A percentile compares a stretch with the other conserved stretches of the same genome.
phyloP scores from a whole-genome alignment of 805 yeast species.

The Wickerhamiella domercqiae region DNA sequence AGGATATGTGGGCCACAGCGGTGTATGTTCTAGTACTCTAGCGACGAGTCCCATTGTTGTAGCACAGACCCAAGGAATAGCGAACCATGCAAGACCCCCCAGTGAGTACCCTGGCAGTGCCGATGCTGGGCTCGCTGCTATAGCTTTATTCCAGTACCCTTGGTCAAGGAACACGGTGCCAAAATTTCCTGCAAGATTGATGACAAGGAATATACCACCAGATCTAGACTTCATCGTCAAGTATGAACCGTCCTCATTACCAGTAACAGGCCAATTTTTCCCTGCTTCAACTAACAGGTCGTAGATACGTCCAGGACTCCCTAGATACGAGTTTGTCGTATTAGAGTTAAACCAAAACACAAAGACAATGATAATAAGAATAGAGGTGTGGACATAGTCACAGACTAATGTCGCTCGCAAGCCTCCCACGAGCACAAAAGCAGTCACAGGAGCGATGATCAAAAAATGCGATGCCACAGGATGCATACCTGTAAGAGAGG shows the following conservation, averaged over 20 bases:
- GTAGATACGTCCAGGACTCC: slow-evolving; percentile 73
- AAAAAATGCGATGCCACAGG: slow-evolving; percentile 69
- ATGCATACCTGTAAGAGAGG: slow-evolving; percentile 68
- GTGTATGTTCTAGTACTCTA: slow-evolving; percentile 50
- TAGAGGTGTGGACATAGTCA: slow-evolving; percentile 69
- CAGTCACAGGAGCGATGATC: slow-evolving; percentile 64
- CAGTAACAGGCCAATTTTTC: slow-evolving; percentile 45
- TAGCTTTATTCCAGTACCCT: slow-evolving; percentile 82
- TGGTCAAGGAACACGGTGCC: slow-evolving; percentile 80
- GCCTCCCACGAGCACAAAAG: slow-evolving; percentile 69
- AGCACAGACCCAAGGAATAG: slow-evolving; percentile 70
- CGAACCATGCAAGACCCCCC: slow-evolving; percentile 87
- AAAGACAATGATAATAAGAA: slow-evolving; percentile 59
- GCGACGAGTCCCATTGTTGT: slow-evolving; percentile 83
- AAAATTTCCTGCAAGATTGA: slow-evolving; percentile 77
- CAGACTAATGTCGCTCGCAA: slow-evolving; percentile 69
- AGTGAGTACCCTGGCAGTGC: slow-evolving; percentile 76
- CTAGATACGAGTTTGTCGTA: slow-evolving; percentile 53
- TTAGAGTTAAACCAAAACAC: slow-evolving; percentile 69
- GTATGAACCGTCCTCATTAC: slow-evolving; percentile 76
- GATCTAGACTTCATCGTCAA: slow-evolving; percentile 73
- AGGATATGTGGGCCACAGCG: slow-evolving; percentile 72
- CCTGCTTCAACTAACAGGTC: slow-evolving; percentile 49
- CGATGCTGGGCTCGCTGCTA: slow-evolving; percentile 69
- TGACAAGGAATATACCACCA: slow-evolving; percentile 82